Evolutionary conservation across 371 early-diverging fungal genomes (phyloP), one percentile per base, ranked within the genome.

Genomic region (Apophysomyces sp.): DNA sequence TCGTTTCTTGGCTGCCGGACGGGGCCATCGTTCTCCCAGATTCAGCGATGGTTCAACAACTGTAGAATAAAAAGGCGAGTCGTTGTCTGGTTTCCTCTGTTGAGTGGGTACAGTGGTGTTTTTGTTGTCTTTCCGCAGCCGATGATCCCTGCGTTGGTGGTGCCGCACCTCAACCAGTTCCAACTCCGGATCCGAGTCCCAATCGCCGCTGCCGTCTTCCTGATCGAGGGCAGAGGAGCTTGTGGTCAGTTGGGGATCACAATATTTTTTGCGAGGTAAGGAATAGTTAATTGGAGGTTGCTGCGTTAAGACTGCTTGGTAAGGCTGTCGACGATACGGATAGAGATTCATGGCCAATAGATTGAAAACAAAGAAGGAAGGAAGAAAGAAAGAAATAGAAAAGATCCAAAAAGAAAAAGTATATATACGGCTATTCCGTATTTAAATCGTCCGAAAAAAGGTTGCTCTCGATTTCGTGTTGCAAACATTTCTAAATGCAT

Each of bases 151-250:
- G 37, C 37, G 37, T 18, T 21, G 27, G 49, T 21, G 49, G 21
- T n/a, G 24, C 29, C 63, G 65, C 8, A 69, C 59, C 27, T 52
- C 57, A 11, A 55, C 73, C 15, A 54, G 32, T 34, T 77, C 69
- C n/a, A 77, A n/a, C 30, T 73, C 74, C 4, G 66, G 54, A 26
- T 71, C 74, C 26, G 73, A 73, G 51, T 77, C 77, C 74, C 67
- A 74, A 58, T 66, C 74, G 15, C 27, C 21, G 21, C 21, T 44
- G 49, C 11, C 21, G 49, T 44, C 21, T 9, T 44, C 8, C 21
- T 21, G 49, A 18, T n/a, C n/a, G n/a, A n/a, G n/a, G n/a, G n/a
- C n/a, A n/a, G n/a, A n/a, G n/a, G 55, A 51, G 63, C 24, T 15
- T 36, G 37, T 53, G 27, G 52, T 62, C 58, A 29, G 15, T 30